Base-by-base conservation (phyloP, 176 grass and related monocot species). In the Oryza nivara region DNA sequence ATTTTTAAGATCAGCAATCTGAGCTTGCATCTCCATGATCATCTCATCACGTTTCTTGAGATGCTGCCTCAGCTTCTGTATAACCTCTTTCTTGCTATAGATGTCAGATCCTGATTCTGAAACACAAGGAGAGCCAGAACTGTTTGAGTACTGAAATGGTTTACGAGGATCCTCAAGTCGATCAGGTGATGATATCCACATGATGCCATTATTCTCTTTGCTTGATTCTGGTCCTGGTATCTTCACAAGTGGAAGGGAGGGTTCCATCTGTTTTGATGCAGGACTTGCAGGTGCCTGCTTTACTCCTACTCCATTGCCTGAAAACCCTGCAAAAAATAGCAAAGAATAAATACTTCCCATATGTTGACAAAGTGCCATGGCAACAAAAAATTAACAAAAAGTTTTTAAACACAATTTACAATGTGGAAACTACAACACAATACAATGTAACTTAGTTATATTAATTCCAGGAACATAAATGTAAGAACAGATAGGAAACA, bases 11-110 rank as follows among this genome's bases (percentile, higher is more conserved):
- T 92, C 91, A 10, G 81, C 75, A 30, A 96, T 99, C 82, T 99
- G 93, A 78, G 90, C 25, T 84, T 99, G 96, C 93, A 96, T 94
- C 79, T 96, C 93, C 91, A 99, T 96, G 77, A 99, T 90, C 86
- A 91, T 99, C 44, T 96, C 91, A 17, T 99, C 93, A 40, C 91
- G 93, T 81, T 83, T 94, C 75, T 96, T 99, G 17, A 99, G 86
- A 56, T 99, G 96, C 74, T 88, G 92, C 76, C 96, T 86, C 84
- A 99, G 76, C 79, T 99, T 99, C 35, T 92, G 89, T 86, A 99
- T 96, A 36, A 96, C 93, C 74, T 99, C 96, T 76, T 86, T 92
- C 60, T 96, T 99, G 89, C 75, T 91, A 75, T 99, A 99, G 40
- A 96, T 91, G 30, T 96, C 91, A 69, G 93, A 96, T 76, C 96